These are phyloP conservation scores for Fusarium concolor DNA, from an alignment of 2,329 filamentous ascomycete species.

Conservation along the genomic window DNA sequence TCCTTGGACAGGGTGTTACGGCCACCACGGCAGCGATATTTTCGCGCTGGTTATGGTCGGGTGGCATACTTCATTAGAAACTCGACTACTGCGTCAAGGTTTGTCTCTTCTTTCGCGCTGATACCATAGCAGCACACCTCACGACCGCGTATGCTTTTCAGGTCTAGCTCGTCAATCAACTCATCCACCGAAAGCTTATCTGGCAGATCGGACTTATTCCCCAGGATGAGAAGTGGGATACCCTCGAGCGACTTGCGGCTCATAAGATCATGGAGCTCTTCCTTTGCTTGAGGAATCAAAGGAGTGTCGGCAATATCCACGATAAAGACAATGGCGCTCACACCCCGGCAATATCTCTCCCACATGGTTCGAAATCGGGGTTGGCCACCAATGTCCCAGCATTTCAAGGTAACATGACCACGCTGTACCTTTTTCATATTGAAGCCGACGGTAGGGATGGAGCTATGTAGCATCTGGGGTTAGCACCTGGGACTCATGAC, in stretches of 20 bases:
- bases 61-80: constrained; percentile 94
- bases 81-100: constrained; percentile 94
- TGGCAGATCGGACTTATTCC: constrained; percentile 97
- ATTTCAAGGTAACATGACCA: constrained; percentile 98
- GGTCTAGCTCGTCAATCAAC: constrained; percentile 89
- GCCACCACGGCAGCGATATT: constrained; percentile 17
- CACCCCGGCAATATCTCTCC: constrained; percentile 97
- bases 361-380: constrained; percentile 98
- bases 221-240: constrained; percentile 92
- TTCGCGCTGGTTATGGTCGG: constrained; percentile 60
- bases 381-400: constrained; percentile 98
- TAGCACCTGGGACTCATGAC: constrained; percentile 46
- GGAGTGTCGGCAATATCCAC: constrained; percentile 92
- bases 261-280: constrained; percentile 92
- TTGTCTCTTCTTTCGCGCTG: constrained; percentile 98
- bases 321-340: constrained; percentile 98
- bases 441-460: constrained; percentile 97
- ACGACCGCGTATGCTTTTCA: constrained; percentile 88
- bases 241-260: constrained; percentile 85
- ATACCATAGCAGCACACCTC: constrained; percentile 99
- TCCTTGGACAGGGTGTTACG: constrained; percentile 28
- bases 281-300: constrained; percentile 84
- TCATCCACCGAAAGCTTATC: constrained; percentile 93
- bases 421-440: constrained; percentile 99
- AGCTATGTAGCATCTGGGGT: constrained; percentile 70